Base-by-base conservation (phyloP, 2,329 filamentous ascomycete genomes). In the Teratosphaeriaceae sp. region DNA sequence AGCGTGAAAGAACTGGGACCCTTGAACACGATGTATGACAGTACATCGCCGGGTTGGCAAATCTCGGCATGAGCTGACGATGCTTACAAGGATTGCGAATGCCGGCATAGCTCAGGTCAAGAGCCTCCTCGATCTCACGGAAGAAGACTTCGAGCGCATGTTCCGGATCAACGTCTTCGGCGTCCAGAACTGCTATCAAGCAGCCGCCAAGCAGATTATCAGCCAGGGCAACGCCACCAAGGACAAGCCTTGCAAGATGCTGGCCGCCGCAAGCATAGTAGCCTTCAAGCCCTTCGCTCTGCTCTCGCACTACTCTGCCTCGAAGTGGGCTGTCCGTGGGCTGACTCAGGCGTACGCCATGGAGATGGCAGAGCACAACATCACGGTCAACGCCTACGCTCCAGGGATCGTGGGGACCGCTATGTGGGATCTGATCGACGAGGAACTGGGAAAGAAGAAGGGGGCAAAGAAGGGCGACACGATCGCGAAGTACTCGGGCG, bases 341-440 rank as follows among this genome's bases (percentile, higher is more conserved):
- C 64, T 85, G 39, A 81, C 76, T 1, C 79, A 84, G 58, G 76
- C 73, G 0, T 82, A 81, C 49, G 80, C 81, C 1, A 78, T 82
- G 71, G 80, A 82, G 48, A 69, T 84, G 62, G 80, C 80, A 0
- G 61, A 65, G 36, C 73, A 84, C 56, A 69, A 76, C 45, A 84
- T 85, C 57, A 83, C 77, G 0, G 79, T 75, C 16, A 85, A 85
- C 51, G 73, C 75, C 0, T 84, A 84, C 53, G 80, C 78, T 0
- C 81, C 81, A 0, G 82, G 82, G 0, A 82, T 85, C 37, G 79
- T 85, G 0, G 78, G 74, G 0, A 84, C 79, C 0, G 66, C 69
- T 0, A 84, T 84, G 80, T 85, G 80, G 80, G 80, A 84, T 35
- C 56, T 77, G 2, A 83, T 85, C 42, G 82, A 84, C 47, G 73